Percentiles rank a stretch among this genome's conserved stretches.
phyloP scores from a whole-genome alignment of 2,329 filamentous ascomycete genomes.

The Ceratocystis harringtonii region DNA sequence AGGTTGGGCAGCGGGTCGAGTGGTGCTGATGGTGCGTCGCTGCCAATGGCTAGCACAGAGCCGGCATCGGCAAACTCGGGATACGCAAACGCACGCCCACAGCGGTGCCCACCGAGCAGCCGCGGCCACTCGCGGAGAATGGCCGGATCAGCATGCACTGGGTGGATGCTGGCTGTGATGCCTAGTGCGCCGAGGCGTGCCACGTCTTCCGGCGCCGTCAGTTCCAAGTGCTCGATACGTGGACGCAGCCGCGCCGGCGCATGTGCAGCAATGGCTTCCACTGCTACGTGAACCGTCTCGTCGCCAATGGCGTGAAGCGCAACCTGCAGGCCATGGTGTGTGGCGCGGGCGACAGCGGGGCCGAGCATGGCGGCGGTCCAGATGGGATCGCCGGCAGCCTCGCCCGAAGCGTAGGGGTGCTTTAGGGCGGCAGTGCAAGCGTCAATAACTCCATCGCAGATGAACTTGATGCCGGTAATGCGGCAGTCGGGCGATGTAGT shows the following conservation, averaged over 20 bases:
- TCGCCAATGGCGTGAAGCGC: conserved; percentile 54
- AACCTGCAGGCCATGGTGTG: conserved; percentile 40
- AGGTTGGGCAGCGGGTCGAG: conserved; percentile 39
- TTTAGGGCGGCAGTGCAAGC: conserved; percentile 47
- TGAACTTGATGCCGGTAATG: conserved; percentile 48
- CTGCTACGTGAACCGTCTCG: conserved; percentile 39
- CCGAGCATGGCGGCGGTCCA: conserved; percentile 40
- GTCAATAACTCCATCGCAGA: conserved; percentile 50
- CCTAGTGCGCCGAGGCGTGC: conserved; percentile 40
- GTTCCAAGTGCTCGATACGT: conserved; percentile 50
- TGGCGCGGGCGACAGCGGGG: conserved; percentile 39
- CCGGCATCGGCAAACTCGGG: conserved; percentile 42
- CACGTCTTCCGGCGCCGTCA: conserved; percentile 40
- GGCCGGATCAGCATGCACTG: conserved; percentile 44
- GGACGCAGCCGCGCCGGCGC: conserved; percentile 36
- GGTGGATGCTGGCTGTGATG: conserved; percentile 45
- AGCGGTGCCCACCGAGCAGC: conserved; percentile 38
- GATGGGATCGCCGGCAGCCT: conserved; percentile 32
- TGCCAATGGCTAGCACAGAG: conserved; percentile 41
- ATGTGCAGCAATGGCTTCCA: conserved; percentile 37
- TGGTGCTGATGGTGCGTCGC: conserved; percentile 45
- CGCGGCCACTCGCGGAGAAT: conserved; percentile 46
- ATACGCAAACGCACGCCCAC: conserved; percentile 47
- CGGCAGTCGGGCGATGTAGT: conserved; percentile 28
- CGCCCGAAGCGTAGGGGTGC: conserved; percentile 41